phyloP scores from a whole-genome alignment of 495 filamentous ascomycete species.

The Clohesyomyces aquaticus region DNA sequence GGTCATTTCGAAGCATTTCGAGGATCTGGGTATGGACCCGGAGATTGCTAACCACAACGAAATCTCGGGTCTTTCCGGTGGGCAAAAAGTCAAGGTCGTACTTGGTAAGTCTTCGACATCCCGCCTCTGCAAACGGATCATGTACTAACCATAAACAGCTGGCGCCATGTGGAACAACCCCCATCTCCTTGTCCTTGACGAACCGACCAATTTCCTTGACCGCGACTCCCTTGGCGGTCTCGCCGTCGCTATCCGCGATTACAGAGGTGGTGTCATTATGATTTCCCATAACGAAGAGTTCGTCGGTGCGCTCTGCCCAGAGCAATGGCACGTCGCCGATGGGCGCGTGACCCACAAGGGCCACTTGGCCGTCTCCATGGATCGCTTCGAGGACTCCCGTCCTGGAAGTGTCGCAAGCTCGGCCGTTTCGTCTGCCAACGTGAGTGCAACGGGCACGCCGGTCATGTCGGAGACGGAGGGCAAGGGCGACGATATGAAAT shows the following conservation, averaged over 20 bases:
- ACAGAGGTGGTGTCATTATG: slow-evolving; percentile 97
- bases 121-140: slow-evolving; percentile 56
- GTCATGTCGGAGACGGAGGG: slow-evolving; percentile 85
- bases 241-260: slow-evolving; percentile 94
- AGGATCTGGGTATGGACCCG: slow-evolving; percentile 92
- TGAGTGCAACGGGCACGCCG: slow-evolving; percentile 65
- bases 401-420: slow-evolving; percentile 58
- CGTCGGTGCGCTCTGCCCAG: slow-evolving; percentile 88
- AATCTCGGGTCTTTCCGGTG: slow-evolving; percentile 94
- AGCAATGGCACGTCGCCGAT: slow-evolving; percentile 92
- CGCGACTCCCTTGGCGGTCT: slow-evolving; percentile 95
- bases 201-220: slow-evolving; percentile 99
- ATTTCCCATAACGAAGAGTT: slow-evolving; percentile 99
- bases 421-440: slow-evolving; percentile 57
- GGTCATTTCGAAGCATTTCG: slow-evolving; percentile 96
- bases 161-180: slow-evolving; percentile 93
- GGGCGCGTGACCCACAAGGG: slow-evolving; percentile 85
- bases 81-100: slow-evolving; percentile 99
- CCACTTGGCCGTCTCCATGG: slow-evolving; percentile 67
- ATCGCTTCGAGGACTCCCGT: slow-evolving; percentile 85
- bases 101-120: slow-evolving; percentile 58
- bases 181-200: slow-evolving; percentile 94
- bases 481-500: slow-evolving; percentile 76
- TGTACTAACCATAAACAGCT: slow-evolving; percentile 12
- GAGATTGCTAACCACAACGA: slow-evolving; percentile 99